Evolutionary conservation across 768 basidiomycete species (phyloP).

Genomic region (Lactarius hatsudake): DNA sequence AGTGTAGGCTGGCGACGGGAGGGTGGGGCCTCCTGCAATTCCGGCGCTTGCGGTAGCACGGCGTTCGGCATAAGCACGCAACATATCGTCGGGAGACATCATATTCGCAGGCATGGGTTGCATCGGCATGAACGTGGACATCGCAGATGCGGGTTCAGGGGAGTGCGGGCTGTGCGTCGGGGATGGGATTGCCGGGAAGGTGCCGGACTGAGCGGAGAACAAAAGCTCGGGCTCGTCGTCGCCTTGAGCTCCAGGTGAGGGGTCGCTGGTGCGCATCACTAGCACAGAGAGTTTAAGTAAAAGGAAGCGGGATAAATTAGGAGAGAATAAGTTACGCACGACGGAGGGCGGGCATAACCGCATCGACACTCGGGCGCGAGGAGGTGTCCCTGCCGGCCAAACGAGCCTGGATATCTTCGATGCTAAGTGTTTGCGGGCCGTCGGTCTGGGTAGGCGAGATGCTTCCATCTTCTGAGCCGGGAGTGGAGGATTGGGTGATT

Average conservation of each 20-base stretch:
- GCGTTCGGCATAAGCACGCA: conserved; percentile 66
- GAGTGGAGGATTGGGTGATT: conserved; percentile 16
- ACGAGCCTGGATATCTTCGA: conserved; percentile 60
- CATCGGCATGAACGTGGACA: conserved; percentile 40
- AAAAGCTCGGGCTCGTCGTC: conserved; percentile 44
- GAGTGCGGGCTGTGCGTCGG: conserved; percentile 35
- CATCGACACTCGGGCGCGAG: conserved; percentile 46
- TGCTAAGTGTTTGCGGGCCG: conserved; percentile 45
- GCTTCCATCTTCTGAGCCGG: conserved; percentile 25
- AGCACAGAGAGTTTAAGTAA: background rate
- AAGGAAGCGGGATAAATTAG: conserved; percentile 15
- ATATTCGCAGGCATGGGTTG: conserved; percentile 41
- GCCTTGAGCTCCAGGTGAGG: background rate
- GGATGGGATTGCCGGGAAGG: conserved; percentile 34
- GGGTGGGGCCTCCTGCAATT: conserved; percentile 25
- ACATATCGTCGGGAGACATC: conserved; percentile 72
- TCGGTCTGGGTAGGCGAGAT: conserved; percentile 46
- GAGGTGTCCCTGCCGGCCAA: conserved; percentile 40
- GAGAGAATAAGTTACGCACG: conserved; percentile 43
- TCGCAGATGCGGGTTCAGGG: conserved; percentile 37
- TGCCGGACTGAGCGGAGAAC: conserved; percentile 35
- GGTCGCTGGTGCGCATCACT: conserved; percentile 73
- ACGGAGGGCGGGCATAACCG: conserved; percentile 65
- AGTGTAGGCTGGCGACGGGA: conserved; percentile 31
- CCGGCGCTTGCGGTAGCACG: conserved; percentile 36